Percentiles rank a stretch among this genome's conserved stretches.
Evolutionary conservation across 805 yeast species (phyloP).

Genomic region (Suhomyces sp.): DNA sequence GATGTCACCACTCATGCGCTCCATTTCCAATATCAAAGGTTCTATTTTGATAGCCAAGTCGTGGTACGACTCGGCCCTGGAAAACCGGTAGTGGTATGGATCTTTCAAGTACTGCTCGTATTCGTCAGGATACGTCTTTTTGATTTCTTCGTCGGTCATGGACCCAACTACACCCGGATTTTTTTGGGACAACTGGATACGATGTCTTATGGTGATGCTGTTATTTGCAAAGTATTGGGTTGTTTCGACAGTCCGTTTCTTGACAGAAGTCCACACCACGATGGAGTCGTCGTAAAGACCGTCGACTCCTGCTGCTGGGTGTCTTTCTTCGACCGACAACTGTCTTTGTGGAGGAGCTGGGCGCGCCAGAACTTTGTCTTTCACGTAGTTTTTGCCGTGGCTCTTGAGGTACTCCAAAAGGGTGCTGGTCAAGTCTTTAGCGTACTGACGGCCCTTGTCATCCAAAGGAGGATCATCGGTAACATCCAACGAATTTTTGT

Average conservation of each 20-base stretch:
- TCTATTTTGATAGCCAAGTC: conserved; percentile 94
- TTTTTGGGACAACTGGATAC: conserved; percentile 81
- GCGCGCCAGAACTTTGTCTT: conserved; percentile 7
- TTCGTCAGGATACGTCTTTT: conserved; percentile 63
- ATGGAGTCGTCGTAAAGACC: conserved; percentile 60
- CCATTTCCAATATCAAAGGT: conserved; percentile 90
- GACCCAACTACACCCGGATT: conserved; percentile 88
- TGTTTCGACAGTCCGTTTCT: conserved; percentile 78
- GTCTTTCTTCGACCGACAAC: conserved; percentile 36
- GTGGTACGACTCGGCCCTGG: conserved; percentile 93
- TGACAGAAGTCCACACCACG: conserved; percentile 93
- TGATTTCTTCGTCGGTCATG: conserved; percentile 58
- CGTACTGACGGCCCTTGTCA: conserved; percentile 66
- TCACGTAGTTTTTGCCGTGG: conserved; percentile 33
- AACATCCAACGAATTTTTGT: conserved; percentile 53
- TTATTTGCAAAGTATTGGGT: conserved; percentile 62
- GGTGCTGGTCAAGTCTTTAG: conserved; percentile 60
- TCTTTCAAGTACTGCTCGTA: conserved; percentile 62
- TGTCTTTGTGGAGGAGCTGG: conserved; percentile 11
- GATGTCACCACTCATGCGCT: conserved; percentile 82
- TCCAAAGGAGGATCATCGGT: conserved; percentile 80
- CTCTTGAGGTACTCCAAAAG: conserved; percentile 39
- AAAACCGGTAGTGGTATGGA: conserved; percentile 90
- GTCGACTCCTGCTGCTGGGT: conserved; percentile 50
- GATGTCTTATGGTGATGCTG: conserved; percentile 65